phyloP scores from a whole-genome alignment of 2,329 filamentous ascomycete species.

The Cadophora sp. region DNA sequence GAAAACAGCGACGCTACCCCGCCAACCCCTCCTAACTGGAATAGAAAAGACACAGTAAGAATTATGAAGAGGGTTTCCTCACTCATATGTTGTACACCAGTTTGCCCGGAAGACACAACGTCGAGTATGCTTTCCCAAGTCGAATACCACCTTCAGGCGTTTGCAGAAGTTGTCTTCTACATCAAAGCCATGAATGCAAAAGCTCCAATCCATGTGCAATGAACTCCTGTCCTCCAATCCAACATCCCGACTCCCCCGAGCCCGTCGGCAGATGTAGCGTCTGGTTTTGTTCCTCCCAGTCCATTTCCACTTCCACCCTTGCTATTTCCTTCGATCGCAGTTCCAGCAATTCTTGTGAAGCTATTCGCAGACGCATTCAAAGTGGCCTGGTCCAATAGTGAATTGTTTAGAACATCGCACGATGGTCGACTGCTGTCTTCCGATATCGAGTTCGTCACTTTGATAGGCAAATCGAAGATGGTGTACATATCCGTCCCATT shows the following conservation, averaged over 20 bases:
- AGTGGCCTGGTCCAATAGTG: conserved; percentile 54
- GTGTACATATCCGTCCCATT: conserved; percentile 71
- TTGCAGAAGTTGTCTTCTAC: conserved; percentile 27
- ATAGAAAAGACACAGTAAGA: no score
- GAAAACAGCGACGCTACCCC: no score
- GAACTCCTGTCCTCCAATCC: conserved; percentile 45
- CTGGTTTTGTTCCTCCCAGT: conserved; percentile 41
- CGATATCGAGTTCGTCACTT: conserved; percentile 69
- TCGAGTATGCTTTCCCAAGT: not conserved
- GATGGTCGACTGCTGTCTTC: conserved; percentile 50
- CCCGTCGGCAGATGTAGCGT: conserved; percentile 45
- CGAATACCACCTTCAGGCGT: not conserved
- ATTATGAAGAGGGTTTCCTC: no score
- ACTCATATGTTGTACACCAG: no score
- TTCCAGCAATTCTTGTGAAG: conserved; percentile 42
- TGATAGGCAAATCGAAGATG: conserved; percentile 73
- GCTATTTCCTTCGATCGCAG: conserved; percentile 40
- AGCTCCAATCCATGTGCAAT: conserved; percentile 47
- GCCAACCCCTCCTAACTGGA: no score
- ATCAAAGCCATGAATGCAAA: conserved; percentile 45
- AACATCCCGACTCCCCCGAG: conserved; percentile 44
- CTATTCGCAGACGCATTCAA: conserved; percentile 49
- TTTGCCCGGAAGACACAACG: not conserved
- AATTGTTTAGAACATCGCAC: conserved; percentile 60
- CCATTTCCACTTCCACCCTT: conserved; percentile 18